Base-by-base conservation (phyloP, 768 basidiomycete species). In the Vararia minispora region DNA sequence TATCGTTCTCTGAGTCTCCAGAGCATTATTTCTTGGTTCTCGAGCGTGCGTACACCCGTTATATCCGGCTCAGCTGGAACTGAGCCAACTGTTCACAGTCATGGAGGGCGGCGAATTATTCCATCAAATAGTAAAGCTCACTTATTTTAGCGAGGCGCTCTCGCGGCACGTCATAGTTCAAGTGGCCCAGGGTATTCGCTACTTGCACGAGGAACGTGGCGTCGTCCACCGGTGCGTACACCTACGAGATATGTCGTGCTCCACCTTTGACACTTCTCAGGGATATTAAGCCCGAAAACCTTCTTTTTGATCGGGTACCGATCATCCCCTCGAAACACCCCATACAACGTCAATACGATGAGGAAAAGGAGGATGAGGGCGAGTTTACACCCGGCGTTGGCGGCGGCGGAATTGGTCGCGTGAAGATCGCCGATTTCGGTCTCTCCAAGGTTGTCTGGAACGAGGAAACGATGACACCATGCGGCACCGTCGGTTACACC, bases 381-480 rank as follows among this genome's bases (percentile, higher is more conserved):
- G 89, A 95, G 57, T 99, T 92, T 55, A 71, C 82, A 32, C 80
- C 81, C 4, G 91, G 88, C 3, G 65, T 92, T 27, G 95, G 95
- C 6, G 92, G 95, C 8, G 95, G 95, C 6, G 95, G 94, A 16
- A 99, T 99, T 46, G 95, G 95, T 6, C 78, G 79, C 28, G 91
- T 99, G 58, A 99, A 98, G 68, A 95, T 99, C 43, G 95, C 95
- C 42, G 95, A 99, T 58, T 99, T 99, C 53, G 95, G 95, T 24
- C 68, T 99, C 33, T 86, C 81, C 45, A 99, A 99, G 62, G 82
- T 98, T 38, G 89, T 99, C 4, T 99, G 95, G 95, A 84, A 94
- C 55, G 95, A 98, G 54, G 81, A 97, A 55, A 99, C 95, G 5
- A 92, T 88, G 85, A 99, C 95, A 11, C 95, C 95, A 16, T 99